Percentiles rank a stretch among this genome's conserved stretches.
Evolutionary conservation across 345 rosid species (phyloP).

Genomic region (Citrus cavaleriei): DNA sequence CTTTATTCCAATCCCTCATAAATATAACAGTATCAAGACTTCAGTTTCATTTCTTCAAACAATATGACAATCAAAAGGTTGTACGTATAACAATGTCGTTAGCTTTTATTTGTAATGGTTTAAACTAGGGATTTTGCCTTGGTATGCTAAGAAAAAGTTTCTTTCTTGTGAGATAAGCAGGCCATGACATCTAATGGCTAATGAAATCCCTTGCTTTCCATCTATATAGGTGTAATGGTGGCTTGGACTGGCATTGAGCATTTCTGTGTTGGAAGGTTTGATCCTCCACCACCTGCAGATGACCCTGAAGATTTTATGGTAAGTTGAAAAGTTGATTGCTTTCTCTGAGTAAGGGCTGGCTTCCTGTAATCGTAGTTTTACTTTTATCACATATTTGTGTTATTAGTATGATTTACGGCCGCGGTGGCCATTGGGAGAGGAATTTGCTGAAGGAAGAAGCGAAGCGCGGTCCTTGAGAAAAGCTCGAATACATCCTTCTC

Average conservation of each 20-base stretch:
- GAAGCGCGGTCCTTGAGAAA: constrained; percentile 72
- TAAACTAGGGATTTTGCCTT: neutral
- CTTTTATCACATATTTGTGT: neutral
- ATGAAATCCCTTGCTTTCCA: constrained; percentile 9
- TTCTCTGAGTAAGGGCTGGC: neutral
- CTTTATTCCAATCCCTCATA: neutral
- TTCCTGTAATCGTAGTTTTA: neutral
- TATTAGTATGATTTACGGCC: constrained; percentile 85
- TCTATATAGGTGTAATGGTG: constrained; percentile 76
- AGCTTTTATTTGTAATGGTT: neutral
- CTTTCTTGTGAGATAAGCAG: neutral
- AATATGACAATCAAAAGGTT: neutral
- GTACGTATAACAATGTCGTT: neutral
- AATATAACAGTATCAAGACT: neutral
- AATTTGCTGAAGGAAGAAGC: constrained; percentile 74
- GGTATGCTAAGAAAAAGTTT: neutral
- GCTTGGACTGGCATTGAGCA: constrained; percentile 99
- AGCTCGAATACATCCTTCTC: constrained; percentile 81
- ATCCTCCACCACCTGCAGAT: constrained; percentile 79
- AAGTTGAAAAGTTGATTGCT: constrained; percentile 7
- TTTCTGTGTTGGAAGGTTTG: constrained; percentile 79
- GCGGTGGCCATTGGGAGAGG: constrained; percentile 95
- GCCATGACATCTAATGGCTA: neutral
- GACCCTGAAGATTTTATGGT: constrained; percentile 80
- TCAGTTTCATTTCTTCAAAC: neutral